A percentile compares a stretch with the other conserved stretches of the same genome.
These are phyloP conservation scores for Ophiostoma tasmaniense DNA, from an alignment of 2,329 filamentous ascomycete species.

Conservation along the genomic window DNA sequence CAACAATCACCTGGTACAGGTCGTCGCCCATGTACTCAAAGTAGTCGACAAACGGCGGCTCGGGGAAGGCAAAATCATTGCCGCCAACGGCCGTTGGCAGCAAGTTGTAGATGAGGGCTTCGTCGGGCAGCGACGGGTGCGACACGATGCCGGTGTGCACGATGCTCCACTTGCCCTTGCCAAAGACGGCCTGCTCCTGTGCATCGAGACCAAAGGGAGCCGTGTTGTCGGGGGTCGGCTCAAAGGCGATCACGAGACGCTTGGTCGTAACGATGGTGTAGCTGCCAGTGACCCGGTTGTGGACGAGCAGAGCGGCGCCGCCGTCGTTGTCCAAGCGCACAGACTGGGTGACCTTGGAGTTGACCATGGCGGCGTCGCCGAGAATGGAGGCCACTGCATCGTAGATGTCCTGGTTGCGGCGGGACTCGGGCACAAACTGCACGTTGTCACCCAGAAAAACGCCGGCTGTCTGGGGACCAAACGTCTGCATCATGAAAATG, in stretches of 20 bases:
- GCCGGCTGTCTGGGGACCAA: slow-evolving; percentile 30
- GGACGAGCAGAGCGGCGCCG: slow-evolving; percentile 27
- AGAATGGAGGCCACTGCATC: slow-evolving; percentile 30
- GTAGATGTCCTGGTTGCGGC: slow-evolving; percentile 34
- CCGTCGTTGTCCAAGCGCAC: slow-evolving; percentile 24
- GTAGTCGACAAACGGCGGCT: slow-evolving; percentile 25
- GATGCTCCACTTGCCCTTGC: slow-evolving; percentile 27
- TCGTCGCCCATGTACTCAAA: slow-evolving; percentile 25
- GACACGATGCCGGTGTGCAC: slow-evolving; percentile 29
- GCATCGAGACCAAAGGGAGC: slow-evolving; percentile 28
- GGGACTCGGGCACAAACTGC: slow-evolving; percentile 28
- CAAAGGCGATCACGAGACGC: slow-evolving; percentile 30
- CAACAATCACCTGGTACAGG: slow-evolving; percentile 25
- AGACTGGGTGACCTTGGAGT: slow-evolving; percentile 28
- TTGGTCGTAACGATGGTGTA: slow-evolving; percentile 27
- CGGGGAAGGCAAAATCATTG: slow-evolving; percentile 25
- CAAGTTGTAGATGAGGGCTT: slow-evolving; percentile 26
- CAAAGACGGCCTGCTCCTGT: slow-evolving; percentile 27
- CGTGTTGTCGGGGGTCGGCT: slow-evolving; percentile 28
- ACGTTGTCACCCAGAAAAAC: slow-evolving; percentile 26
- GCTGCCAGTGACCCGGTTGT: slow-evolving; percentile 20
- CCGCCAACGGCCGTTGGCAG: slow-evolving; percentile 23
- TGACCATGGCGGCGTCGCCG: slow-evolving; percentile 30
- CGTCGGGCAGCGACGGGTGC: slow-evolving; percentile 26
- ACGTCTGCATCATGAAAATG: slow-evolving; percentile 38